Percentiles rank a stretch among this genome's conserved stretches.
phyloP scores from a whole-genome alignment of 768 basidiomycete species.

The Auricularia sp. region DNA sequence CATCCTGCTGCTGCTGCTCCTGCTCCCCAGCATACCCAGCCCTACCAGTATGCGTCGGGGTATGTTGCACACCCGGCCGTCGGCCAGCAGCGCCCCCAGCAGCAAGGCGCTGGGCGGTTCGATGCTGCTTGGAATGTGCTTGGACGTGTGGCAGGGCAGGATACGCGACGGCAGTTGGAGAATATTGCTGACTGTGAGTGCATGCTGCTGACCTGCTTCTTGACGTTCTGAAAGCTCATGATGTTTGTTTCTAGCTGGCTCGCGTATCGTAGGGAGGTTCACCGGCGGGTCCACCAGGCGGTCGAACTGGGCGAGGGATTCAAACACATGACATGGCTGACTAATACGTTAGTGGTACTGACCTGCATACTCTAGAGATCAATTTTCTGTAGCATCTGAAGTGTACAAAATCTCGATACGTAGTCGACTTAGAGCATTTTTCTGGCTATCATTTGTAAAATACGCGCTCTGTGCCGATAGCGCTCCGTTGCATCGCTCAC shows the following conservation, averaged over 20 bases:
- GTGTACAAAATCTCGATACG: no score
- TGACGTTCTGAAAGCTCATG: neutral
- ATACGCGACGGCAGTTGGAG: constrained; percentile 40
- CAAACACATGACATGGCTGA: no score
- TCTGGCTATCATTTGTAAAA: no score
- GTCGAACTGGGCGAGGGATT: no score
- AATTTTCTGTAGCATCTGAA: no score
- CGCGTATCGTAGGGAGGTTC: neutral
- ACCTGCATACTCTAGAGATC: no score
- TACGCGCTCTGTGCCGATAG: no score
- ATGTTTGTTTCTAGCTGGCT: neutral
- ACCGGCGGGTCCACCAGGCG: neutral
- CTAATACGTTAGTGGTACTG: no score
- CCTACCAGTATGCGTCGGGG: constrained; percentile 5
- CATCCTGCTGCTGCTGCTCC: neutral
- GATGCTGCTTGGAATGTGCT: constrained; percentile 39
- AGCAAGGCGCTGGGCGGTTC: constrained; percentile 16
- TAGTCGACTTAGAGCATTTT: no score
- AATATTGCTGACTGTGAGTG: constrained; percentile 44
- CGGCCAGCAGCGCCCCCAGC: constrained; percentile 3
- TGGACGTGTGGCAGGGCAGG: constrained; percentile 45
- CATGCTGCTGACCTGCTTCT: neutral
- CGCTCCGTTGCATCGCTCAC: no score
- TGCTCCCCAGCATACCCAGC: neutral
- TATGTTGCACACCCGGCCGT: constrained; percentile 9